Conservation (phyloP, 2,329 filamentous ascomycete genomes). For the Thielaviopsis ethacetica region DNA sequence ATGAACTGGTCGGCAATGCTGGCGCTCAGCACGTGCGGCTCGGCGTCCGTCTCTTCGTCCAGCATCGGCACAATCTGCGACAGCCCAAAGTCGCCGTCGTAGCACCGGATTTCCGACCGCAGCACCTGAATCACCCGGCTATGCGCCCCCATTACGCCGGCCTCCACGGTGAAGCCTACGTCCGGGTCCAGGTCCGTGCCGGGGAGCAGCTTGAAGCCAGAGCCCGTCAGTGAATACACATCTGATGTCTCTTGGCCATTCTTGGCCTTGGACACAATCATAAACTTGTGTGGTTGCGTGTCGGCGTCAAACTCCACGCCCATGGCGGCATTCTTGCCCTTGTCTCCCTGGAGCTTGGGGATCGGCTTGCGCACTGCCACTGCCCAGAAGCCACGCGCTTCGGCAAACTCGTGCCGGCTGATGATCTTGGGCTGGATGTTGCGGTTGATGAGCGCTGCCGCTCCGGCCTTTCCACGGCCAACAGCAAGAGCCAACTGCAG, state of each 20-base stretch:
- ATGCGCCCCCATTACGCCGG: constrained; percentile 65
- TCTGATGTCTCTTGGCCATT: constrained; percentile 62
- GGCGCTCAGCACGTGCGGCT: constrained; percentile 61
- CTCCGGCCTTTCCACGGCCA: constrained; percentile 49
- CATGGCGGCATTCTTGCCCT: constrained; percentile 31
- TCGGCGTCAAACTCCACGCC: constrained; percentile 36
- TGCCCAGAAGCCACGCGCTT: constrained; percentile 67
- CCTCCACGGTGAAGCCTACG: constrained; percentile 72
- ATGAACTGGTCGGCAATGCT: constrained; percentile 81
- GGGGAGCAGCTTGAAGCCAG: constrained; percentile 56
- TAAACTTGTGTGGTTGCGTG: constrained; percentile 56
- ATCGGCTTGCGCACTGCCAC: constrained; percentile 52
- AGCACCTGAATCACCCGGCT: constrained; percentile 77
- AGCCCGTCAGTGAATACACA: constrained; percentile 58
- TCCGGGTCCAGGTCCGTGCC: constrained; percentile 86
- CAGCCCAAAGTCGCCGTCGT: constrained; percentile 76
- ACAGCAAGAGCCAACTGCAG: constrained; percentile 43
- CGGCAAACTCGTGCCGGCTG: constrained; percentile 53
- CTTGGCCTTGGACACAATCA: constrained; percentile 64
- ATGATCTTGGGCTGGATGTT: constrained; percentile 60
- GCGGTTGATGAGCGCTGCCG: constrained; percentile 60
- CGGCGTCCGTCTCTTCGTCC: constrained; percentile 73
- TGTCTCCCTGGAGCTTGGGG: constrained; percentile 35
- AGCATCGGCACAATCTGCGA: constrained; percentile 85
- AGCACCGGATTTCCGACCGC: constrained; percentile 73